Evolutionary conservation across 2,329 filamentous ascomycete genomes (phyloP).

Genomic region (Uncinocarpus reesii): DNA sequence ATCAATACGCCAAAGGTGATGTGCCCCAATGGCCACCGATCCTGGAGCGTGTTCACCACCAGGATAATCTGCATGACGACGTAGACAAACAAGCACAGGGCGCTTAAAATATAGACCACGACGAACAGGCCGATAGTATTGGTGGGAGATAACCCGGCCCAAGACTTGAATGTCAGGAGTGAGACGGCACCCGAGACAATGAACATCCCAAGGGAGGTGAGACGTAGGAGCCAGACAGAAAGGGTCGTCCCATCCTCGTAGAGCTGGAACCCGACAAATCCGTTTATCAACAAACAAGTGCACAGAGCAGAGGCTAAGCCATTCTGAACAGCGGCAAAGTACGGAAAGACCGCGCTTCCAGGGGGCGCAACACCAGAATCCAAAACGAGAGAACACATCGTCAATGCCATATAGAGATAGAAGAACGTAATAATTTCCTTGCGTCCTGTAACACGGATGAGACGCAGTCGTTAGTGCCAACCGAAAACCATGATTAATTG

Average conservation of each 20-base stretch:
- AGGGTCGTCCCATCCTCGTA: slow-evolving; percentile 94
- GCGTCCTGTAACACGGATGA: slow-evolving; percentile 39
- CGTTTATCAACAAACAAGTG: slow-evolving; percentile 86
- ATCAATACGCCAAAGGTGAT: slow-evolving; percentile 85
- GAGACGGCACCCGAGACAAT: slow-evolving; percentile 76
- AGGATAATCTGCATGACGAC: slow-evolving; percentile 78
- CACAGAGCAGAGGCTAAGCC: slow-evolving; percentile 77
- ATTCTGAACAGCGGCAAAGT: slow-evolving; percentile 80
- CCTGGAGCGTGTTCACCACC: slow-evolving; percentile 79
- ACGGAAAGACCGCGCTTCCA: slow-evolving; percentile 68
- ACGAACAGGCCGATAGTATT: slow-evolving; percentile 86
- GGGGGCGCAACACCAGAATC: slow-evolving; percentile 88
- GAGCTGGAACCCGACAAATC: slow-evolving; percentile 94
- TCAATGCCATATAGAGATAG: slow-evolving; percentile 88
- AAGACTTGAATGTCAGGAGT: slow-evolving; percentile 83
- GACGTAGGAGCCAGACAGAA: slow-evolving; percentile 83
- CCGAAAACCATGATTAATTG: background rate
- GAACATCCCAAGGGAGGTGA: slow-evolving; percentile 71
- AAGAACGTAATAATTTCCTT: slow-evolving; percentile 81
- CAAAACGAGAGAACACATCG: slow-evolving; percentile 76
- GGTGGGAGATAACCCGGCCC: slow-evolving; percentile 72
- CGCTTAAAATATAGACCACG: slow-evolving; percentile 84
- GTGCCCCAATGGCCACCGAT: slow-evolving; percentile 89
- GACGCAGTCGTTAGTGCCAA: slow-evolving; percentile 6
- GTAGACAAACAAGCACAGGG: slow-evolving; percentile 75